Evolutionary conservation across 2,329 filamentous ascomycete species (phyloP), one percentile per base, ranked within the genome.

Genomic region (Colletotrichum filicis): DNA sequence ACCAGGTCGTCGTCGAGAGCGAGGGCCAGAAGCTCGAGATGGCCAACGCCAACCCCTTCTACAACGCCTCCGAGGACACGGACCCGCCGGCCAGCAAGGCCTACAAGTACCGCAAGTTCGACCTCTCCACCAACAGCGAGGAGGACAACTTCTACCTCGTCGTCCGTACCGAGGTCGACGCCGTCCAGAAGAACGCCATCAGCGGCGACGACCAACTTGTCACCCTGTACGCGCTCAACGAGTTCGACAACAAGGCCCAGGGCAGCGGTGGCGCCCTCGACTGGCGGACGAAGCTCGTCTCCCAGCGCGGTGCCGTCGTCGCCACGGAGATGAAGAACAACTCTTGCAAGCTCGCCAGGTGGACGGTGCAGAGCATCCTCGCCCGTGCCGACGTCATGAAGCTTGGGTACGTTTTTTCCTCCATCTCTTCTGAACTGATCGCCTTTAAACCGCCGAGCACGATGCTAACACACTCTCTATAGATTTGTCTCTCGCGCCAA

Each of bases 261-360:
- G 97, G 97, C 78, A 94, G 94, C 77, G 97, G 97, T 77, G 95
- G 96, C 76, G 97, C 97, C 68, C 90, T 99, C 65, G 97, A 99
- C 89, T 99, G 97, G 97, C 91, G 97, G 82, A 93, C 92, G 77
- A 99, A 99, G 90, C 91, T 99, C 74, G 93, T 94, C 76, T 95
- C 92, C 79, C 95, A 98, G 87, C 93, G 97, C 80, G 97, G 97
- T 91, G 97, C 97, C 70, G 96, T 99, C 56, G 94, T 99, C 30
- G 97, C 97, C 24, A 99, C 97, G 14, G 97, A 99, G 88, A 99
- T 99, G 97, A 99, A 99, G 94, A 99, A 99, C 91, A 99, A 99
- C 91, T 95, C 92, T 81, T 97, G 95, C 93, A 99, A 99, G 89
- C 92, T 99, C 75, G 97, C 97, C 71, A 90, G 97, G 83, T 99